phyloP scores from a whole-genome alignment of 805 yeast genomes.

The Monosporozyma servazzii region DNA sequence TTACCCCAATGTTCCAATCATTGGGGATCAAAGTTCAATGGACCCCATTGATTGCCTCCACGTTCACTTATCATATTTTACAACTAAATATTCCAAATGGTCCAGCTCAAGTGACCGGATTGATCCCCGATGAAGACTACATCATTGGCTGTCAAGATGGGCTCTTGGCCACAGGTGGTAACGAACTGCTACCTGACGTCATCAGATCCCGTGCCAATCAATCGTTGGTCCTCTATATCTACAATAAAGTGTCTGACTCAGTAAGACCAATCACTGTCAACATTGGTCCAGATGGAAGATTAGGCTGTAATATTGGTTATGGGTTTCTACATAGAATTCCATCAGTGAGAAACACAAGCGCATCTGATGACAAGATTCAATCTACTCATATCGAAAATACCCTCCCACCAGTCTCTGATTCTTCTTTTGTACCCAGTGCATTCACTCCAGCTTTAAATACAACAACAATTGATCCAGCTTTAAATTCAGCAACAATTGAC shows the following conservation, averaged over 20 bases:
- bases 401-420: slow-evolving; percentile 6
- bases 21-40: slow-evolving; percentile 68
- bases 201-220: slow-evolving; percentile 43
- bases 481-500: background rate
- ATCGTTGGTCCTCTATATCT: slow-evolving; percentile 55
- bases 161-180: slow-evolving; percentile 78
- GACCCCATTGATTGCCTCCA: slow-evolving; percentile 64
- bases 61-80: slow-evolving; percentile 81
- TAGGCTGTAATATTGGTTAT: slow-evolving; percentile 94
- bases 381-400: background rate
- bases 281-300: slow-evolving; percentile 71
- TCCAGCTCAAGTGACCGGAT: slow-evolving; percentile 78
- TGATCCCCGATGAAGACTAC: slow-evolving; percentile 79
- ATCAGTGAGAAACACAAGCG: slow-evolving; percentile 22
- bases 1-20: slow-evolving; percentile 33
- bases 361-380: too few species aligned
- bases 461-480: background rate
- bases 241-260: slow-evolving; percentile 79
- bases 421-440: slow-evolving; percentile 16
- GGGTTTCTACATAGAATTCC: slow-evolving; percentile 87
- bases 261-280: slow-evolving; percentile 81
- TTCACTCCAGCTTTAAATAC: slow-evolving; percentile 1
- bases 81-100: slow-evolving; percentile 56
- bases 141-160: slow-evolving; percentile 86
- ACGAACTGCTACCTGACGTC: slow-evolving; percentile 61